Conservation (phyloP, 1,284 basidiomycete genomes). For the Cryptococcus sp. region DNA sequence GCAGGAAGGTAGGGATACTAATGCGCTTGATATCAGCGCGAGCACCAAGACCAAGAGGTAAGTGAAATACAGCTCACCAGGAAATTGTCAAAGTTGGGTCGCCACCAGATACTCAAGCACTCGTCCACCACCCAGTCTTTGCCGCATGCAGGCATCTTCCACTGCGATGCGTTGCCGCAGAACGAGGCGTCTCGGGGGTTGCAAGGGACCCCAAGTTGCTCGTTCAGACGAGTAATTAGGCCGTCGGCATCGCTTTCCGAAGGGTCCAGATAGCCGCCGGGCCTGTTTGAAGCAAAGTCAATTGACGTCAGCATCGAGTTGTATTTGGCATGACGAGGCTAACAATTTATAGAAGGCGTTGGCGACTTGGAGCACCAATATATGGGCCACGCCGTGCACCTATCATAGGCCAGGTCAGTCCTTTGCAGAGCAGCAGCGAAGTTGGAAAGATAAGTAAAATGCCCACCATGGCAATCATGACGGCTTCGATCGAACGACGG, state of each 20-base stretch:
- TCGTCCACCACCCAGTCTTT: conserved; percentile 95
- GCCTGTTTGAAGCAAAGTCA: conserved; percentile 58
- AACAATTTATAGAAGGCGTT: conserved; percentile 99
- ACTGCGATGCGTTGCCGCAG: background rate
- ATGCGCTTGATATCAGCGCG: background rate
- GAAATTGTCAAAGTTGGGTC: conserved; percentile 97
- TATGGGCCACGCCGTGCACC: conserved; percentile 90
- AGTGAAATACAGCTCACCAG: conserved; percentile 66
- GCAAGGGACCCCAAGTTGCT: conserved; percentile 67
- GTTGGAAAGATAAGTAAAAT: background rate
- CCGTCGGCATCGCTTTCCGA: conserved; percentile 91
- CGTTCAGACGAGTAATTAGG: conserved; percentile 81
- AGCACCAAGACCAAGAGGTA: background rate
- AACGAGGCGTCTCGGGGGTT: background rate
- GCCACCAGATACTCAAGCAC: conserved; percentile 94
- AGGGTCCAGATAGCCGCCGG: conserved; percentile 96
- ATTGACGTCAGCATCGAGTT: background rate
- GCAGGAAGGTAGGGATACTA: conserved; percentile 97
- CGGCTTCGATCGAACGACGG: conserved; percentile 92
- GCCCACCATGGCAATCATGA: conserved; percentile 82
- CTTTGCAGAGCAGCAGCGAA: background rate
- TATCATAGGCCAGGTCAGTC: conserved; percentile 12
- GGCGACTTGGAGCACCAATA: conserved; percentile 96
- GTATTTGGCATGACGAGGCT: conserved; percentile 43
- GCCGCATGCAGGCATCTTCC: conserved; percentile 55